Evolutionary conservation across 345 rosid genomes (phyloP).

Genomic region (Populus alba): DNA sequence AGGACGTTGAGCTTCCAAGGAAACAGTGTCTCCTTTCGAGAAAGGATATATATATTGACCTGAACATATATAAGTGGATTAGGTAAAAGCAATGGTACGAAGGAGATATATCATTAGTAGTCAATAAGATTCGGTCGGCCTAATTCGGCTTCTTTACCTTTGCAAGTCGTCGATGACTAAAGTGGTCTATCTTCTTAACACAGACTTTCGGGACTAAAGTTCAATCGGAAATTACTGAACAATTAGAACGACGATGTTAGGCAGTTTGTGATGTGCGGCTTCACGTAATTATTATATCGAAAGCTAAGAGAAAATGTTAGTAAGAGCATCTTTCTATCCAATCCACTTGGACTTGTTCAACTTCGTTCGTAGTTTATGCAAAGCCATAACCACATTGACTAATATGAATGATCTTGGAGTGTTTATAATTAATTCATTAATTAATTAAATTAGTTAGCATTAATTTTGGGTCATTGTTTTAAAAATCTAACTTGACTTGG

Average conservation of each 20-base stretch:
- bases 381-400: too few relatives aligned
- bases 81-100: conserved; percentile 21
- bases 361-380: too few relatives aligned
- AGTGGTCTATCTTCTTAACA: background rate
- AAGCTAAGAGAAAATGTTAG: background rate
- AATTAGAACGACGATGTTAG: conserved; percentile 6
- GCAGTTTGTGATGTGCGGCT: background rate
- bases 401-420: too few relatives aligned
- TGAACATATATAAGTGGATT: conserved; percentile 26
- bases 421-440: too few relatives aligned
- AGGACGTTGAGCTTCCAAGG: background rate
- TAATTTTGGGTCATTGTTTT: too few relatives aligned
- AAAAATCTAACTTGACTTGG: too few relatives aligned
- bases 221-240: background rate
- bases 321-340: conserved; percentile 5
- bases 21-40: conserved; percentile 10
- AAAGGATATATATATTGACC: background rate
- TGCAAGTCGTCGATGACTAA: conserved; percentile 17
- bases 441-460: too few relatives aligned
- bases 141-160: conserved; percentile 9
- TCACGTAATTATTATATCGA: background rate
- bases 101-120: background rate
- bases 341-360: background rate
- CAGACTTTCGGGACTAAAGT: background rate
- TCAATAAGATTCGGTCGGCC: conserved; percentile 13